Evolutionary conservation across 1,284 basidiomycete genomes (phyloP), one percentile per base, ranked within the genome.

Genomic region (Melanopsichium pennsylvanicum): DNA sequence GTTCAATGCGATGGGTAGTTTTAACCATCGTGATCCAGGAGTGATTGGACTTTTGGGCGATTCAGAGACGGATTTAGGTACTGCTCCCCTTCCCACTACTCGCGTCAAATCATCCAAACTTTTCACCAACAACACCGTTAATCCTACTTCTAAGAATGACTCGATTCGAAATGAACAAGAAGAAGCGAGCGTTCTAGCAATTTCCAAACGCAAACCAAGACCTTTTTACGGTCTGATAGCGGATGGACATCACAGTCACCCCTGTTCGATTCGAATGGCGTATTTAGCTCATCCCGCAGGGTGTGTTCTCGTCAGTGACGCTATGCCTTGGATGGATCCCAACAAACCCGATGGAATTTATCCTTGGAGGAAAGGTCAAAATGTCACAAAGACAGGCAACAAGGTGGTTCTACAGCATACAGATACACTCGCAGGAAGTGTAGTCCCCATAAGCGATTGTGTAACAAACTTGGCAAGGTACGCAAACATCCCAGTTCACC

Each of bases 1-100:
- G 18, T 93, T 93, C 87, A 95, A 95, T 75, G 91, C 91, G 5
- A 93, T 93, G 91, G 90, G 90, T 4, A 89, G 89, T 72, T 82
- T 93, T 47, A 90, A 91, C 78, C 90, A 92, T 74, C 69, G 69
- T 12, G 59, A 67, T 26, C 69, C 69, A 0, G 63, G 63, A 8
- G 91, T 94, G 73, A 92, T 94, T 59, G 92, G 92, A 23, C 85
- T 94, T 6, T 84, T 95, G 36, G 91, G 91, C 23, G 87, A 89
- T 18, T 90, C 21, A 16, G 46, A 51, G 16, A 38, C 42, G 22
- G 68, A 38, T 37, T 60, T 71, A 31, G 12, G 26, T n/a, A n/a
- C n/a, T n/a, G n/a, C n/a, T n/a, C n/a, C n/a, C n/a, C n/a, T n/a
- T n/a, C n/a, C n/a, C n/a, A n/a, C n/a, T n/a, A n/a, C n/a, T n/a